Evolutionary conservation across 2,329 filamentous ascomycete genomes (phyloP).

Genomic region (Alternaria novae-zelandiae): DNA sequence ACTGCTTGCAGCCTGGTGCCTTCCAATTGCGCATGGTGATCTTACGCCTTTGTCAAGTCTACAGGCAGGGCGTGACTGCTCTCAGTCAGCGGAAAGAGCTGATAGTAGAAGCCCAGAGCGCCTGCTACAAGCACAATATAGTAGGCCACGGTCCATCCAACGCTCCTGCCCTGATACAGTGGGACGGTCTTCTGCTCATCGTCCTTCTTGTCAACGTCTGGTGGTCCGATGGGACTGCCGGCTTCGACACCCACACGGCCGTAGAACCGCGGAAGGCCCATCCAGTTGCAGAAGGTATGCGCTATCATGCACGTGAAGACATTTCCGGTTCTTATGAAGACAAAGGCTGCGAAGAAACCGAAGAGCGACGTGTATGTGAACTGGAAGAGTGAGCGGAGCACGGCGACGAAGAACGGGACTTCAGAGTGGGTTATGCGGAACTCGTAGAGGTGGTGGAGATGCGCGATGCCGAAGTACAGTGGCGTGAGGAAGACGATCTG

Average conservation of each 20-base stretch:
- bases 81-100: conserved; percentile 75
- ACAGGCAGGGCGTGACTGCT: conserved; percentile 60
- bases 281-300: conserved; percentile 91
- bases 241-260: conserved; percentile 69
- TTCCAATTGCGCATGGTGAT: background rate
- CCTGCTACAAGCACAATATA: conserved; percentile 78
- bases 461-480: conserved; percentile 89
- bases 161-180: conserved; percentile 37
- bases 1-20: background rate
- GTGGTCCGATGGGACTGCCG: conserved; percentile 48
- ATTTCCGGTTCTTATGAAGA: conserved; percentile 85
- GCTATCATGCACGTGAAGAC: conserved; percentile 75
- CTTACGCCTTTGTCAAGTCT: conserved; percentile 8
- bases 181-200: conserved; percentile 47
- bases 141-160: conserved; percentile 77
- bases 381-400: conserved; percentile 79
- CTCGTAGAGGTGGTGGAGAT: conserved; percentile 96
- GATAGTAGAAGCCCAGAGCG: conserved; percentile 71
- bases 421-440: conserved; percentile 81
- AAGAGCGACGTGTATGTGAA: conserved; percentile 92
- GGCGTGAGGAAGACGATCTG: conserved; percentile 81
- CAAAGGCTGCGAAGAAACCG: conserved; percentile 88
- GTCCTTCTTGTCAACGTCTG: conserved; percentile 35
- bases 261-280: conserved; percentile 87
- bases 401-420: conserved; percentile 66